A percentile compares a stretch with the other conserved stretches of the same genome.
These are phyloP conservation scores for Westerdykella aurantiaca DNA, from an alignment of 2,329 filamentous ascomycete genomes.

Conservation along the genomic window DNA sequence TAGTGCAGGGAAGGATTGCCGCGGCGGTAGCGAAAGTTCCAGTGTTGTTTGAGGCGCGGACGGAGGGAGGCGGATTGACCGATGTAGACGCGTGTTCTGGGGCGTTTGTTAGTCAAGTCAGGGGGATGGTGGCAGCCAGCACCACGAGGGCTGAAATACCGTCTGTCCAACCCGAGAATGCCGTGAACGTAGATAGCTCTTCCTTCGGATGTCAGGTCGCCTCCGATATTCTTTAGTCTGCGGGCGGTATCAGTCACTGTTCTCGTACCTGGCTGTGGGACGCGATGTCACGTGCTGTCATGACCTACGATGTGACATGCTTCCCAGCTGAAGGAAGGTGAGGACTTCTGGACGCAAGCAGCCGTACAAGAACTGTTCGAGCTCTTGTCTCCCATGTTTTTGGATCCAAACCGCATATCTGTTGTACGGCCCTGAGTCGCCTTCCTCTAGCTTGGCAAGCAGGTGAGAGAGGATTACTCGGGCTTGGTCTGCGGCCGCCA, in stretches of 20 bases:
- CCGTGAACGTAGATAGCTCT: constrained; percentile 24
- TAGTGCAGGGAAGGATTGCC: constrained; percentile 33
- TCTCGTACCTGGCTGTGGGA: background rate
- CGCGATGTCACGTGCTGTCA: background rate
- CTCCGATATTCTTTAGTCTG: constrained; percentile 17
- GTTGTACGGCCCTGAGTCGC: constrained; percentile 11
- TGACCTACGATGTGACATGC: constrained; percentile 15
- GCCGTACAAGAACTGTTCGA: constrained; percentile 15
- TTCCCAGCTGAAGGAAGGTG: constrained; percentile 13
- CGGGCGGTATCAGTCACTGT: background rate
- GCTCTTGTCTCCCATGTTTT: constrained; percentile 9
- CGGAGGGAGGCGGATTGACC: constrained; percentile 28
- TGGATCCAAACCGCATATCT: constrained; percentile 18
- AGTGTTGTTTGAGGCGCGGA: constrained; percentile 24
- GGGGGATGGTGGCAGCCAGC: too few species aligned
- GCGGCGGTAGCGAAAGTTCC: constrained; percentile 31
- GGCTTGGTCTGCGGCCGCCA: constrained; percentile 14
- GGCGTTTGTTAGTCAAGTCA: background rate
- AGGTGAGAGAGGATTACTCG: constrained; percentile 18
- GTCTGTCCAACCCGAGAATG: constrained; percentile 20
- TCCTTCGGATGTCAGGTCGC: constrained; percentile 18
- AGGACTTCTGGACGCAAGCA: constrained; percentile 20
- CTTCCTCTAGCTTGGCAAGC: constrained; percentile 11
- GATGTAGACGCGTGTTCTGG: constrained; percentile 23
- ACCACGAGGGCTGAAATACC: background rate